A percentile compares a stretch with the other conserved stretches of the same genome.
These are phyloP conservation scores for Gaeumannomyces tritici DNA, from an alignment of 2,329 filamentous ascomycete genomes.

Conservation along the genomic window DNA sequence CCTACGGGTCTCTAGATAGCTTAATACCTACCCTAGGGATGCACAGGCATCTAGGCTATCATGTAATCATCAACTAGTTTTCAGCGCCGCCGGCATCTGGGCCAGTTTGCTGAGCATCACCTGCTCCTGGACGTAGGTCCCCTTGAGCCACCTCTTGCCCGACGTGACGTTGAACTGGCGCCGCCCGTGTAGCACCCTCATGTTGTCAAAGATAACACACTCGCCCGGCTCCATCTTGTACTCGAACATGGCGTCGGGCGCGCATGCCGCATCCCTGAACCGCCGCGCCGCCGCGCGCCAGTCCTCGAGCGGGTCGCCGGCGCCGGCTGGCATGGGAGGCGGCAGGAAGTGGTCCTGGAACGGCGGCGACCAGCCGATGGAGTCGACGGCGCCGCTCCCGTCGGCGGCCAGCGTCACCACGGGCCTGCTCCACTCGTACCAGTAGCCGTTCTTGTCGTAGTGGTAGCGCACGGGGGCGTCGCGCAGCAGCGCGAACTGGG, in stretches of 20 bases:
- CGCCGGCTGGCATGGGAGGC: slow-evolving; percentile 9
- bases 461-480: slow-evolving; percentile 54
- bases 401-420: slow-evolving; percentile 32
- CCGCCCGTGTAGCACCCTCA: slow-evolving; percentile 75
- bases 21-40: neutral
- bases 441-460: slow-evolving; percentile 56
- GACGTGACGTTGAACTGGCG: slow-evolving; percentile 58
- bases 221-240: slow-evolving; percentile 70
- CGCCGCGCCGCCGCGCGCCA: slow-evolving; percentile 30
- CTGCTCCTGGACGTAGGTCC: slow-evolving; percentile 63
- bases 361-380: slow-evolving; percentile 64
- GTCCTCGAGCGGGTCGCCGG: slow-evolving; percentile 1
- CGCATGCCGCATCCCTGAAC: slow-evolving; percentile 53
- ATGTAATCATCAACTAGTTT: neutral
- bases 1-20: too few species aligned
- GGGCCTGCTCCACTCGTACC: slow-evolving; percentile 50
- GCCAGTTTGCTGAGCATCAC: slow-evolving; percentile 27
- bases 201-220: slow-evolving; percentile 89
- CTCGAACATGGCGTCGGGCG: slow-evolving; percentile 51
- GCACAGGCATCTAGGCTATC: neutral
- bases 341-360: slow-evolving; percentile 47
- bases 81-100: slow-evolving; percentile 7
- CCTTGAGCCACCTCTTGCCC: slow-evolving; percentile 73
- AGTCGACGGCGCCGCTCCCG: slow-evolving; percentile 16
- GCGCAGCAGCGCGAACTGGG: slow-evolving; percentile 50